Conservation (phyloP, 2,329 filamentous ascomycete species). For the Fusarium gaditjirri region DNA sequence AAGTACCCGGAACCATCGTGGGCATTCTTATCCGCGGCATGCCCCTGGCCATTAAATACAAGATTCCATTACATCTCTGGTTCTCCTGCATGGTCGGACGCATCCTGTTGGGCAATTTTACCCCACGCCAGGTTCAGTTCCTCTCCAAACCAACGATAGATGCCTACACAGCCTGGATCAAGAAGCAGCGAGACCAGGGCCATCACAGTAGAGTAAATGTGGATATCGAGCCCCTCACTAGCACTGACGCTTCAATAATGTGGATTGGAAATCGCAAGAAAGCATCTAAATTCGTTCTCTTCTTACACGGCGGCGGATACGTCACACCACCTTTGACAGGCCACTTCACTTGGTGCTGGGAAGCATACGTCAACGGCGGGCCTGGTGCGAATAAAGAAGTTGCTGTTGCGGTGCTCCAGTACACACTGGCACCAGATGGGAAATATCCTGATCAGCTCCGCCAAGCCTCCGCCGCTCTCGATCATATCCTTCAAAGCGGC, state of each 20-base stretch:
- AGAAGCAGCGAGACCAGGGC: background rate
- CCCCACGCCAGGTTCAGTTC: background rate
- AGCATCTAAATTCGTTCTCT: background rate
- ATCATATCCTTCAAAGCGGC: background rate
- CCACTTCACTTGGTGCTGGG: background rate
- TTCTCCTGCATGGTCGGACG: background rate
- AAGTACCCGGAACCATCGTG: background rate
- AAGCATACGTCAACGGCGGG: background rate
- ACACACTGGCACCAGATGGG: background rate
- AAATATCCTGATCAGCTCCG: background rate
- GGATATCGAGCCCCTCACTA: background rate
- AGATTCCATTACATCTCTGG: background rate
- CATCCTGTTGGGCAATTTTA: background rate
- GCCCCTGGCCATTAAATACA: background rate
- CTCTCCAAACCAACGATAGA: background rate
- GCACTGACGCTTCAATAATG: background rate
- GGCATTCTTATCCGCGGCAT: background rate
- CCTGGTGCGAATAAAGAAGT: background rate
- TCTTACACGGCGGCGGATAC: background rate
- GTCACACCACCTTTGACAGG: background rate
- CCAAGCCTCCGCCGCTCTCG: fast-evolving
- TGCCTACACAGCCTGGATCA: background rate
- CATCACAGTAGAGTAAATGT: background rate
- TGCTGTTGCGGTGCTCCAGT: background rate
- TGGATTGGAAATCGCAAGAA: background rate